Evolutionary conservation across 129 eudicot species (phyloP), one percentile per base, ranked within the genome.

Genomic region (Artemisia argyi): DNA sequence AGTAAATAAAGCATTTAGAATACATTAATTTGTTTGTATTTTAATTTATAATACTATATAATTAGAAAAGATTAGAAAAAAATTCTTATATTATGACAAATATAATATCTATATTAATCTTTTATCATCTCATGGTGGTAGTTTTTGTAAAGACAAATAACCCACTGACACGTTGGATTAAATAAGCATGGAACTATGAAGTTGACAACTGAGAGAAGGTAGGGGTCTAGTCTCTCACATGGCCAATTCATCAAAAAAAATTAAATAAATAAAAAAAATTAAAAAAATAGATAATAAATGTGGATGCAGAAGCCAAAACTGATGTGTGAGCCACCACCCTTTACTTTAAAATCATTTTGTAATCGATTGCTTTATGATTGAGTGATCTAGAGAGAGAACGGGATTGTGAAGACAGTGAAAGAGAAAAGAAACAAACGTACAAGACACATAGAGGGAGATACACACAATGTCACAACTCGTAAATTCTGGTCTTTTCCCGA

Each of bases 331-430:
- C 78, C 66, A 78, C 65, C 65, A 44, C 67, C 61, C 58, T 39
- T 65, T 67, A 55, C 70, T 53, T 79, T 66, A 11, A 74, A 73
- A 79, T 79, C 79, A 73, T 79, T 79, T 66, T 73, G 79, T 79
- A 81, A 87, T 87, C 89, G 83, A 87, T 81, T 84, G 85, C 92
- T 87, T 87, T 81, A 87, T 83, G 89, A 87, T 87, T 84, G 92
- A 69, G 63, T 13, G 64, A 49, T 62, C 64, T 52, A 60, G 74
- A 65, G 55, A 68, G 56, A 71, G 59, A 68, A 24, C 2, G 26
- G 26, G 26, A 24, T 24, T 24, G 26, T 24, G 26, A 24, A 24
- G 26, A 24, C 2, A 24, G 26, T 2, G 26, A 24, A 24, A 24
- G 58, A 79, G 62, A 54, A 12, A 26, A 46, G 55, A 50, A 3